Conservation (phyloP, 257 asterid species). For the Rauvolfia tetraphylla region DNA sequence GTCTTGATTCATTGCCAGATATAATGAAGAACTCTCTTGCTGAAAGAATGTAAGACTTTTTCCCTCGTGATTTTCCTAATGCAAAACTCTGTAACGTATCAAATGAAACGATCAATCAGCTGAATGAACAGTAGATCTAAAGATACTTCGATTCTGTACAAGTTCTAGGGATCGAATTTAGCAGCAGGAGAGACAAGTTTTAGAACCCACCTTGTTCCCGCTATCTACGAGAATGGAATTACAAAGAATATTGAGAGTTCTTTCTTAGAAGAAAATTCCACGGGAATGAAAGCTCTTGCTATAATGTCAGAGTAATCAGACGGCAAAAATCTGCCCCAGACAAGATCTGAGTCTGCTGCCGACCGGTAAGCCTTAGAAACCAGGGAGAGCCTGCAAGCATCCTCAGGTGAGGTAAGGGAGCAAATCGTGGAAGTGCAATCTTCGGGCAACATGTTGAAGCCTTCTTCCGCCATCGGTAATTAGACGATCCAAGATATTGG, state of each 20-base stretch:
- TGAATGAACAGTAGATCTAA: background rate
- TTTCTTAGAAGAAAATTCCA: slow-evolving; percentile 29
- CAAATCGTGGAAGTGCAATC: slow-evolving; percentile 24
- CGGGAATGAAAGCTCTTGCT: slow-evolving; percentile 12
- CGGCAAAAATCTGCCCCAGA: slow-evolving; percentile 39
- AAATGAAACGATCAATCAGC: background rate
- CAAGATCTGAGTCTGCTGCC: slow-evolving; percentile 25
- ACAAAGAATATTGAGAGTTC: slow-evolving; percentile 20
- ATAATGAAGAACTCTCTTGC: slow-evolving; percentile 34
- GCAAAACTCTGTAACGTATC: slow-evolving; percentile 28
- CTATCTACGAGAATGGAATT: slow-evolving; percentile 26
- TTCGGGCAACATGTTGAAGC: slow-evolving; percentile 25
- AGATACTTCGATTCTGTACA: background rate
- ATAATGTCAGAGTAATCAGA: slow-evolving; percentile 20
- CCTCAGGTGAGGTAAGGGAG: slow-evolving; percentile 31
- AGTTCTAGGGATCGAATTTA: too few species aligned
- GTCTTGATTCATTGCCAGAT: slow-evolving; percentile 16
- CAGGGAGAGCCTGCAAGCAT: slow-evolving; percentile 22
- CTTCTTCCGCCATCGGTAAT: background rate
- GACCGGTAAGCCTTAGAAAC: slow-evolving; percentile 22
- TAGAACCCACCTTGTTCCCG: slow-evolving; percentile 26
- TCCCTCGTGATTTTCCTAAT: slow-evolving; percentile 28
- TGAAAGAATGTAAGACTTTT: slow-evolving; percentile 25
- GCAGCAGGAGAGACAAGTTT: background rate
- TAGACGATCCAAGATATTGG: background rate